These are phyloP conservation scores for Rhododendron ferrugineum DNA, from an alignment of 148 eudicot genomes.

Conservation along the genomic window DNA sequence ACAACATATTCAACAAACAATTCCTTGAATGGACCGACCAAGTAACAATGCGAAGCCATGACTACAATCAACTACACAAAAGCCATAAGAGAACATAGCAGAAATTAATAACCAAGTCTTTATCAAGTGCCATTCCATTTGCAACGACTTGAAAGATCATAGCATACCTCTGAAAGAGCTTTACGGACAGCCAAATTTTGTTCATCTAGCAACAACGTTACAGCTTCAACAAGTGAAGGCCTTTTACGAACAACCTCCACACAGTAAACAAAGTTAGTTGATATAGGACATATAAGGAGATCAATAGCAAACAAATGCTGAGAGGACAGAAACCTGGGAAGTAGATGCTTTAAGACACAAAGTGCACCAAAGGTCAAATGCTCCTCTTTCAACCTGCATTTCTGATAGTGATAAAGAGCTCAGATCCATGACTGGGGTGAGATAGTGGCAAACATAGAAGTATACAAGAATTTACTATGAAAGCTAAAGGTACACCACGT, in stretches of 20 bases:
- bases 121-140: neutral
- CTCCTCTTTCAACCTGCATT: conserved; percentile 95
- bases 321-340: conserved; percentile 67
- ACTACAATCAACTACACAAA: conserved; percentile 77
- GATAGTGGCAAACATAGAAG: neutral
- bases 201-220: conserved; percentile 72
- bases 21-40: conserved; percentile 93
- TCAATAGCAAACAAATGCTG: neutral
- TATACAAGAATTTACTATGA: neutral
- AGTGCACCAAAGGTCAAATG: conserved; percentile 88
- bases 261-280: conserved; percentile 15
- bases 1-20: conserved; percentile 89
- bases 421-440: conserved; percentile 16
- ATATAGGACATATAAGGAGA: conserved; percentile 11
- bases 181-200: conserved; percentile 70
- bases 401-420: conserved; percentile 38
- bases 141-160: conserved; percentile 4
- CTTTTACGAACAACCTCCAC: conserved; percentile 69
- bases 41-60: conserved; percentile 98
- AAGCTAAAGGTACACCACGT: neutral
- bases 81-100: conserved; percentile 9
- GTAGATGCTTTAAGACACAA: conserved; percentile 83
- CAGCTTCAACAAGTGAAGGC: conserved; percentile 74
- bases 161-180: conserved; percentile 89
- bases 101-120: conserved; percentile 5